Evolutionary conservation across 495 filamentous ascomycete genomes (phyloP), one percentile per base, ranked within the genome.

Genomic region (Bryoglossum gracile): DNA sequence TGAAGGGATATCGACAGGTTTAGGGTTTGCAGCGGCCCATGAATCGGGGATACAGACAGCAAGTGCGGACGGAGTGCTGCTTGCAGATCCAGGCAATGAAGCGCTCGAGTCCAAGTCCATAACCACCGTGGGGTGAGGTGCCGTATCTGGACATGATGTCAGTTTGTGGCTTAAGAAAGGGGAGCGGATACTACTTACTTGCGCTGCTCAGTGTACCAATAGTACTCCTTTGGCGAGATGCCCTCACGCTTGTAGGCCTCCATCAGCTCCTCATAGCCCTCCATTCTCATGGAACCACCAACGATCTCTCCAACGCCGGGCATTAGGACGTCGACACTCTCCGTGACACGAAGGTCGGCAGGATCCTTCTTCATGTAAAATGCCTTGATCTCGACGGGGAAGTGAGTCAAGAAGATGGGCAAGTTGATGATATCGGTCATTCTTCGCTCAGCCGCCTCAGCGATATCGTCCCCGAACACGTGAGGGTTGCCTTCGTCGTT

Each of bases 281-380:
- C 78, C 78, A 97, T 95, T 62, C 92, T 86, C 91, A 97, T 96
- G 64, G 82, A 88, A 2, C 91, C 94, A 43, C 92, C 92, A 5
- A 97, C 88, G 55, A 99, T 96, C 69, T 99, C 92, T 49, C 92
- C 92, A 16, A 97, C 90, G 55, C 88, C 87, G 0, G 90, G 90
- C 89, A 97, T 96, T 53, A 99, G 69, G 39, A 88, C 86, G 60
- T 99, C 92, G 1, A 97, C 94, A 54, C 84, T 90, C 75, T 99
- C 92, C 0, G 92, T 99, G 28, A 95, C 86, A n/a, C 90, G 79
- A 40, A 69, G 72, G 61, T 98, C 92, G 13, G 76, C 63, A 10
- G 72, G 71, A 50, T 90, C 92, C 69, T 89, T 94, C 74, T 88
- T 87, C 92, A 99, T 99, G 72, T 99, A 99, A 68, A 99, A 99